Conservation (phyloP, 371 early-diverging fungal genomes). For the Haplosporangium sp. region DNA sequence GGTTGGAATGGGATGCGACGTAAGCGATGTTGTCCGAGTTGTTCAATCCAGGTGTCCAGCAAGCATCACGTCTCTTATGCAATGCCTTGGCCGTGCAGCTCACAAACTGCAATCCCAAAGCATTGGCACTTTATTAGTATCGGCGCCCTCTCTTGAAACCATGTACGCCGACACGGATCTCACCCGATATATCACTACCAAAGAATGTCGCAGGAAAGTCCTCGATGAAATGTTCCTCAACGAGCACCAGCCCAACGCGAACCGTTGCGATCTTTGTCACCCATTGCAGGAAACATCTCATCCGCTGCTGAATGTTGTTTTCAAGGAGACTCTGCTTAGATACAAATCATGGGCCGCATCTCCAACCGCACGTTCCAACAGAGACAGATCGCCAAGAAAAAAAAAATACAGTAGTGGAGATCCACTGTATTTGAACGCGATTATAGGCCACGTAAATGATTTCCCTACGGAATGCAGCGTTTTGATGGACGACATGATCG, state of each 20-base stretch:
- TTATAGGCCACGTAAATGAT: too few relatives aligned
- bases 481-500: neutral
- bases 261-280: constrained; percentile 21
- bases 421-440: too few relatives aligned
- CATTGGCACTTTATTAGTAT: constrained; percentile 6
- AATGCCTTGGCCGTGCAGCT: constrained; percentile 25
- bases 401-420: constrained; percentile 2
- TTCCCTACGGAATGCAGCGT: neutral
- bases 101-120: constrained; percentile 1
- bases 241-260: neutral
- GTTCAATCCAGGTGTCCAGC: constrained; percentile 23
- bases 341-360: neutral
- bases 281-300: neutral
- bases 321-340: constrained; percentile 2
- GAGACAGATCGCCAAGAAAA: neutral
- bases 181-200: constrained; percentile 1
- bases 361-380: neutral
- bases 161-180: neutral
- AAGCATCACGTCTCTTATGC: constrained; percentile 8
- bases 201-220: constrained; percentile 8
- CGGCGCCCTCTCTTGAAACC: neutral
- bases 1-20: constrained; percentile 34
- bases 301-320: neutral
- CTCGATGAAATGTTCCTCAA: constrained; percentile 11
- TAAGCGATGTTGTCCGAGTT: constrained; percentile 20